Percentiles rank a stretch among this genome's conserved stretches.
Evolutionary conservation across 1,139 yeast species (phyloP).

Genomic region (Hyphopichia khmerensis): DNA sequence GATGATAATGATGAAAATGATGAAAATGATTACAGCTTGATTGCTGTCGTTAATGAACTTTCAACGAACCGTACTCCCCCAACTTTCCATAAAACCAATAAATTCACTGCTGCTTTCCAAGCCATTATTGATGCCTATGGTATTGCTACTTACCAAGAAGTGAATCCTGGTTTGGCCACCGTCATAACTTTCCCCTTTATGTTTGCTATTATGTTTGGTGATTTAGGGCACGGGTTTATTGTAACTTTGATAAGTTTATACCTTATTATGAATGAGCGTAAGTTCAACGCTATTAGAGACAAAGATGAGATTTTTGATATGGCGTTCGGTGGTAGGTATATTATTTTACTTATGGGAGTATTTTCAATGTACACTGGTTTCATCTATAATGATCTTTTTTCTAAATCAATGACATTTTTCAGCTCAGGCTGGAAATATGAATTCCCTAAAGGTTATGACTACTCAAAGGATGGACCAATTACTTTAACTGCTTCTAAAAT

Average conservation of each 20-base stretch:
- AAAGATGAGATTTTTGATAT: conserved; percentile 80
- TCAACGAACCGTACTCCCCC: conserved; percentile 74
- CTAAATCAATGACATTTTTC: conserved; percentile 73
- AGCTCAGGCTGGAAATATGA: conserved; percentile 73
- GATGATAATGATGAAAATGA: conserved; percentile 17
- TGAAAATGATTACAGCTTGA: conserved; percentile 27
- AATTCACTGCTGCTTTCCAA: conserved; percentile 76
- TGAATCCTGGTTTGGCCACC: conserved; percentile 79
- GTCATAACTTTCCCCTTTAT: conserved; percentile 79
- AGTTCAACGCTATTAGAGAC: conserved; percentile 52
- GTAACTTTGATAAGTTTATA: conserved; percentile 57
- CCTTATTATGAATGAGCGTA: conserved; percentile 61
- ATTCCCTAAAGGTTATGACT: conserved; percentile 42
- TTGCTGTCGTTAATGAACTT: conserved; percentile 72
- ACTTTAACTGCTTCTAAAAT: conserved; percentile 59
- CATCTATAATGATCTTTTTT: conserved; percentile 73
- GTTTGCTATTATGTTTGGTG: conserved; percentile 91
- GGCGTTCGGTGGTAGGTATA: conserved; percentile 78
- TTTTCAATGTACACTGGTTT: conserved; percentile 81
- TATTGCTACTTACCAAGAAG: conserved; percentile 72
- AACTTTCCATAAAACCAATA: conserved; percentile 73
- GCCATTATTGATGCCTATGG: conserved; percentile 80
- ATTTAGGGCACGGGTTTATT: conserved; percentile 76
- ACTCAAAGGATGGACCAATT: conserved; percentile 48
- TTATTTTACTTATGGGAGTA: conserved; percentile 69